Base-by-base conservation (phyloP, 345 rosid genomes). In the Arabis hirsuta region DNA sequence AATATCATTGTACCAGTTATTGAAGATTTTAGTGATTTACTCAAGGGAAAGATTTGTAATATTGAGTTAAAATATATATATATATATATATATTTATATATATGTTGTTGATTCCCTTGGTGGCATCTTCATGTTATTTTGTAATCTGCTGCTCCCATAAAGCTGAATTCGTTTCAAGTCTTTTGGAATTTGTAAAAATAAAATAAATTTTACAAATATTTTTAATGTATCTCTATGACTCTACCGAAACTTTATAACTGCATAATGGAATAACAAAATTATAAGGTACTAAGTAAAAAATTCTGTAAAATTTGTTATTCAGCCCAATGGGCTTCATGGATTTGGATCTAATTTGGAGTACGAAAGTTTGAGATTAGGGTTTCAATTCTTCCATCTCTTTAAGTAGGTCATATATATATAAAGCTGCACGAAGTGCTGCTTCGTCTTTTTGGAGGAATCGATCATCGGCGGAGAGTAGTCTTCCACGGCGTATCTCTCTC, bases 301-400 rank as follows among this genome's bases (percentile, higher is more conserved):
- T 22, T 22, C 24, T 1, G 24, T 22, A 22, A 22, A 22, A 22
- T 22, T 22, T 2, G 16, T n/a, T 26, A 13, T 8, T 13, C 0
- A 36, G 74, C 66, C 74, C 74, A 70, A 14, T 63, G 76, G 76
- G 71, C 76, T 55, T 36, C 3, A 52, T 36, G 1, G 11, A 41
- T 24, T 24, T 3, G 55, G 32, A 27, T 26, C 36, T 16, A 12
- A 14, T 53, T 12, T 12, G 41, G n/a, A n/a, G n/a, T 22, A 22
- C 24, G 24, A 22, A 22, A 22, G 24, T 22, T 22, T 22, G 61
- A 71, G 43, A 54, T 63, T 73, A 73, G 77, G 77, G 77, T 55
- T 72, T 72, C 13, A 1, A 22, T 16, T 10, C 24, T 3, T 2
- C 29, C 3, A 0, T 39, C 32, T 39, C n/a, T 27, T 3, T 0